Evolutionary conservation across 441 rosid genomes (phyloP).

Genomic region (Melastoma candidum): DNA sequence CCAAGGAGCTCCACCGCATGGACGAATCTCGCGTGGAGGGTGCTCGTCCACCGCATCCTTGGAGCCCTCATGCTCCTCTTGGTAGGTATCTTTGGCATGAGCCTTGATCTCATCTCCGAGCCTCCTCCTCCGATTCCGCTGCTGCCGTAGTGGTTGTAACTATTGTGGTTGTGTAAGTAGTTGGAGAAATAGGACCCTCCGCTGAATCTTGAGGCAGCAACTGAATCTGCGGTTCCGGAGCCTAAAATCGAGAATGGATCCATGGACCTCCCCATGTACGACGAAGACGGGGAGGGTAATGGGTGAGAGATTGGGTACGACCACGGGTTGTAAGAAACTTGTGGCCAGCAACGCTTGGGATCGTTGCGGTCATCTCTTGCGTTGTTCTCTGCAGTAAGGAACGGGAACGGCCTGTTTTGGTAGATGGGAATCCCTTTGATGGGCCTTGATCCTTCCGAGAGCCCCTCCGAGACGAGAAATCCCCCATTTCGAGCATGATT

Average conservation of each 20-base stretch:
- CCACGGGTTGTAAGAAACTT: not conserved
- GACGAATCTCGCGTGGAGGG: conserved; percentile 33
- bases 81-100: conserved; percentile 20
- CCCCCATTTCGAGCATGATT: conserved; percentile 11
- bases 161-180: no score
- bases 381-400: conserved; percentile 3
- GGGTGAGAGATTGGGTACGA: no score
- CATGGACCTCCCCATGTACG: conserved; percentile 11
- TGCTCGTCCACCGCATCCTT: conserved; percentile 36
- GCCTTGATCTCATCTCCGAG: conserved; percentile 7
- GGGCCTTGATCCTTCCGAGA: conserved; percentile 9
- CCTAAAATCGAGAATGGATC: conserved; percentile 8
- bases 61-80: conserved; percentile 32
- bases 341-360: conserved; percentile 1
- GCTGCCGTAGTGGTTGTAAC: no score
- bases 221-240: conserved; percentile 4
- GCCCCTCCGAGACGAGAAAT: conserved; percentile 14
- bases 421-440: conserved; percentile 27
- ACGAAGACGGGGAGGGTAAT: conserved; percentile 1
- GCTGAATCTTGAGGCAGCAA: conserved; percentile 10
- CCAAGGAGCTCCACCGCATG: conserved; percentile 36
- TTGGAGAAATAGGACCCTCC: no score
- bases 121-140: no score
- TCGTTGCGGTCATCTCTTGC: conserved; percentile 1
- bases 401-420: conserved; percentile 12